Evolutionary conservation across 352 stramenopile genomes (phyloP).

Genomic region (Phytophthora cactorum): DNA sequence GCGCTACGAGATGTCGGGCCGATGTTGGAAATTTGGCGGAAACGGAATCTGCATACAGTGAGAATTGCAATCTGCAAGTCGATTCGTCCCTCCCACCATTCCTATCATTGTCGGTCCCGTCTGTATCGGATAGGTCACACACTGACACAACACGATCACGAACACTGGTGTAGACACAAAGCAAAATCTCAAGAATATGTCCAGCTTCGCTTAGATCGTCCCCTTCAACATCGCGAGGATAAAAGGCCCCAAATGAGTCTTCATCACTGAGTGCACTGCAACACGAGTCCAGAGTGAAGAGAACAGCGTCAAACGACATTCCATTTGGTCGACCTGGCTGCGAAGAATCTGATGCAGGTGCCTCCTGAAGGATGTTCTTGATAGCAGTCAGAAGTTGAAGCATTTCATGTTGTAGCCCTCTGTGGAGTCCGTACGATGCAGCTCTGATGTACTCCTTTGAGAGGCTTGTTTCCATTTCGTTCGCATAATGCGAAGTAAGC

Average conservation of each 20-base stretch:
- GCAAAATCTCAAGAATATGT: slow-evolving; percentile 38
- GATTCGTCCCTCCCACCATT: not conserved
- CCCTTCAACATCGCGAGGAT: slow-evolving; percentile 7
- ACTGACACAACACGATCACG: slow-evolving; percentile 27
- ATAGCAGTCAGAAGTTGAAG: slow-evolving; percentile 31
- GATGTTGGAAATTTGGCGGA: slow-evolving; percentile 45
- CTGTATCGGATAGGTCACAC: not conserved
- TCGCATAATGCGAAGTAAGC: slow-evolving; percentile 30
- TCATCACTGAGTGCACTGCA: slow-evolving; percentile 28
- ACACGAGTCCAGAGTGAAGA: slow-evolving; percentile 50
- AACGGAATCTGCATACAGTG: slow-evolving; percentile 57
- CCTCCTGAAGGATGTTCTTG: slow-evolving; percentile 15
- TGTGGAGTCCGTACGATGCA: slow-evolving; percentile 37
- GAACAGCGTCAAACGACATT: slow-evolving; percentile 47
- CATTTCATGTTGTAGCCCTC: slow-evolving; percentile 41
- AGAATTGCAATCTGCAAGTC: slow-evolving; percentile 38
- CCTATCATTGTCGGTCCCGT: not conserved
- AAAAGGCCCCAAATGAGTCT: slow-evolving; percentile 14
- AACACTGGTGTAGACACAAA: slow-evolving; percentile 47
- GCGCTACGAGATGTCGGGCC: slow-evolving; percentile 41
- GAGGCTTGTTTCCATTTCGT: slow-evolving; percentile 36
- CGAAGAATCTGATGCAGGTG: not conserved
- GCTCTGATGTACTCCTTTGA: slow-evolving; percentile 48
- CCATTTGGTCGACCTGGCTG: slow-evolving; percentile 11
- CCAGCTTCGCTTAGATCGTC: slow-evolving; percentile 7